Conservation (phyloP, 2,329 filamentous ascomycete species). For the Talaromyces funiculosus region DNA sequence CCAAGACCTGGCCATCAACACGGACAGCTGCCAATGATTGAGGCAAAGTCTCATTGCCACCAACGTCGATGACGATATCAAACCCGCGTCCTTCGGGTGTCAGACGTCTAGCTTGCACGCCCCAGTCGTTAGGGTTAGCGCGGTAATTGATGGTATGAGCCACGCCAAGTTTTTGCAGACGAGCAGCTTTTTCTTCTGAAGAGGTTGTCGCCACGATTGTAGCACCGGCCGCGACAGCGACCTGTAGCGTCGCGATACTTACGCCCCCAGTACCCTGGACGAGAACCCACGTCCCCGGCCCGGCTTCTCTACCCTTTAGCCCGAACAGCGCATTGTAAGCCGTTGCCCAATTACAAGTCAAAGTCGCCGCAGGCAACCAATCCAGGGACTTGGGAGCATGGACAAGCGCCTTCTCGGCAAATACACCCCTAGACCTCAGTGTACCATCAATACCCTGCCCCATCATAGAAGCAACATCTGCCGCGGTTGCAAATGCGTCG, state of each 20-base stretch:
- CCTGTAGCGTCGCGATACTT: constrained; percentile 47
- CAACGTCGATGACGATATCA: constrained; percentile 38
- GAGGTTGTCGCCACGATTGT: constrained; percentile 52
- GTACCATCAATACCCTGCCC: constrained; percentile 46
- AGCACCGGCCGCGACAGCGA: constrained; percentile 42
- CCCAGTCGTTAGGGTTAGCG: constrained; percentile 35
- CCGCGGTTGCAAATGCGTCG: constrained; percentile 21
- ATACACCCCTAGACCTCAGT: constrained; percentile 44
- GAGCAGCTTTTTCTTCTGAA: constrained; percentile 46
- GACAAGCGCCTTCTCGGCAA: constrained; percentile 46
- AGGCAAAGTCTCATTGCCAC: constrained; percentile 37
- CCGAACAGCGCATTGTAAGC: constrained; percentile 58
- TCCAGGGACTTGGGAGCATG: constrained; percentile 43
- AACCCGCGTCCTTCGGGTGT: constrained; percentile 35
- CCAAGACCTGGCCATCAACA: constrained; percentile 35
- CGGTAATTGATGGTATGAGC: constrained; percentile 43
- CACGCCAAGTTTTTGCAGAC: constrained; percentile 46
- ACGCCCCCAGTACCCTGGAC: constrained; percentile 55
- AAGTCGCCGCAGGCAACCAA: constrained; percentile 23
- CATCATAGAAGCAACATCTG: constrained; percentile 20
- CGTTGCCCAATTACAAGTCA: constrained; percentile 37
- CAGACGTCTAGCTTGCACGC: constrained; percentile 31
- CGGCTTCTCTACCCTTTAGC: constrained; percentile 37
- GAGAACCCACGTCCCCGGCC: constrained; percentile 48
- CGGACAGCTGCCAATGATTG: constrained; percentile 37